Evolutionary conservation across 169 alveolate species (phyloP).

Genomic region (Cyclospora cayetanensis): DNA sequence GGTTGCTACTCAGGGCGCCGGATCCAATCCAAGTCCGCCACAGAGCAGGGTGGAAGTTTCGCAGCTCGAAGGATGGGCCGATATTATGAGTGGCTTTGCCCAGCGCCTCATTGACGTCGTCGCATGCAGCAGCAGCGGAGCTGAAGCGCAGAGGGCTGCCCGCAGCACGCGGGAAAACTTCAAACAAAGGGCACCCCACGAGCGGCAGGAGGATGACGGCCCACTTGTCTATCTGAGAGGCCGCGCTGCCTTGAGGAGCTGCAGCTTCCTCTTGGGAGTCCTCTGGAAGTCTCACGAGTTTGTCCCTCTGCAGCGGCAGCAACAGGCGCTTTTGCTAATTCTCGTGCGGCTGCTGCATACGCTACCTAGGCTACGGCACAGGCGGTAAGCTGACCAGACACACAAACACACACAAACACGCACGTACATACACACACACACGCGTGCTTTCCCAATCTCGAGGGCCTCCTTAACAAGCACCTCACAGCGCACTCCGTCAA

Average conservation of each 20-base stretch:
- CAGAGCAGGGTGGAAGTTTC: too few relatives aligned
- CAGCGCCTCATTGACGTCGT: not conserved
- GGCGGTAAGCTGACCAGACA: not conserved
- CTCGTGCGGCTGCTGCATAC: conserved; percentile 37
- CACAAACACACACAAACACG: too few relatives aligned
- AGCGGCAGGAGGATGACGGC: not conserved
- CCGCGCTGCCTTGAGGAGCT: conserved; percentile 3
- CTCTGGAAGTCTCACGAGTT: conserved; percentile 17
- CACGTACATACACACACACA: too few relatives aligned
- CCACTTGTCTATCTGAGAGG: not conserved
- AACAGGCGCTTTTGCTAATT: conserved; percentile 10
- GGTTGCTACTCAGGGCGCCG: not conserved
- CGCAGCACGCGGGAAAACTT: too few relatives aligned
- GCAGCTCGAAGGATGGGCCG: not conserved
- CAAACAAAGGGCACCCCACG: too few relatives aligned
- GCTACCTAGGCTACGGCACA: not conserved
- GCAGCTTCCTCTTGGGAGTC: not conserved
- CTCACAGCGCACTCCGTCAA: too few relatives aligned
- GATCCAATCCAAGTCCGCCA: not conserved
- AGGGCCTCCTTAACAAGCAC: too few relatives aligned
- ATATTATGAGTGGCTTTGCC: not conserved
- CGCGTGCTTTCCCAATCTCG: too few relatives aligned
- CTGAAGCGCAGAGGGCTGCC: not conserved
- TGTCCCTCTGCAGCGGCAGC: conserved; percentile 41
- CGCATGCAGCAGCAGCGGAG: conserved; percentile 18